phyloP scores from a whole-genome alignment of 371 early-diverging fungal species.

The Hamiltosporidium tvaerminnensis region DNA sequence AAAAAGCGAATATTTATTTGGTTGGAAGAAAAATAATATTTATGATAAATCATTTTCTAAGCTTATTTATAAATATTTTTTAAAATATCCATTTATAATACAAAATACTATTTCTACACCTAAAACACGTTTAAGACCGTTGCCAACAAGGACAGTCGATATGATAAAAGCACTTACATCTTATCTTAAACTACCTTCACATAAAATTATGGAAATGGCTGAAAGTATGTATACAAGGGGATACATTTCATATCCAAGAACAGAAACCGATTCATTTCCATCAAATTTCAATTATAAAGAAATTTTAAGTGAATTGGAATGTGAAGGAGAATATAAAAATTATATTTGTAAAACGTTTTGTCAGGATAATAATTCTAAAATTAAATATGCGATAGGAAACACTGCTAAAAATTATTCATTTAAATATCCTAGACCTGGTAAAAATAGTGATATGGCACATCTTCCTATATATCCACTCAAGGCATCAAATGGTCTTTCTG shows the following conservation, averaged over 20 bases:
- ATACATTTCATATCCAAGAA: conserved; percentile 89
- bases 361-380: neutral
- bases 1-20: conserved; percentile 22
- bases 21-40: conserved; percentile 45
- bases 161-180: conserved; percentile 67
- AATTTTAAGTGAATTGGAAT: conserved; percentile 53
- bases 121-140: conserved; percentile 56
- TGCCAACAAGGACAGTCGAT: conserved; percentile 82
- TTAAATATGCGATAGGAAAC: no score
- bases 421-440: conserved; percentile 63
- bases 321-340: conserved; percentile 16
- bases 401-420: neutral
- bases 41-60: conserved; percentile 51
- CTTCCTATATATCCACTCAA: conserved; percentile 92
- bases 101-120: neutral
- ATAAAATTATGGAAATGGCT: conserved; percentile 63
- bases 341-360: neutral
- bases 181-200: conserved; percentile 61
- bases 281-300: conserved; percentile 59
- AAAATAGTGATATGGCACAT: conserved; percentile 89
- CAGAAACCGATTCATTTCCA: conserved; percentile 87
- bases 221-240: conserved; percentile 65
- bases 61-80: conserved; percentile 21
- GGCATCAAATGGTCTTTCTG: conserved; percentile 56
- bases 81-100: no score